Base-by-base conservation (phyloP, 2,329 filamentous ascomycete species). In the Coniochaeta prunicola region DNA sequence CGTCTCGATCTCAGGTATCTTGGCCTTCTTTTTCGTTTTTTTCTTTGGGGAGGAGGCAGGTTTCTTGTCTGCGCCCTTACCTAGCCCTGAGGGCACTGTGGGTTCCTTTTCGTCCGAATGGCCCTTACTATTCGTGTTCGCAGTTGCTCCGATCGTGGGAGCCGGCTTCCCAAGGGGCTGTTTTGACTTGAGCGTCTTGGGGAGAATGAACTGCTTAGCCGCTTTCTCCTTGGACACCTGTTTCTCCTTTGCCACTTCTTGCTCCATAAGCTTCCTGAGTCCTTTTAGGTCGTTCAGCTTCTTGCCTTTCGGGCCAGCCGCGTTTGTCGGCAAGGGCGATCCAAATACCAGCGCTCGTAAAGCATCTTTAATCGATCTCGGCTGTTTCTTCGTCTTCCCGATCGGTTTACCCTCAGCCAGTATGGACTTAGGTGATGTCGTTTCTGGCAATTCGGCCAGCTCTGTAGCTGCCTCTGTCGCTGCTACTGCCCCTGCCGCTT, bases 1-100 rank as follows among this genome's bases (percentile, higher is more conserved):
- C 28, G 54, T 66, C 54, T 61, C 56, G 59, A 71, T 66, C 21
- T 57, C 45, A 34, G n/a, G 42, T 34, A 19, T 57, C 33, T 45
- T 34, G 26, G 15, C 26, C 45, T 57, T 60, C 53, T 59, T 61
- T 42, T 34, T 60, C 34, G 34, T 24, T 17, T 60, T 63, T 17
- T 57, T 58, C 38, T 55, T 31, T 5, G 33, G 28, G 17, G 36
- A 13, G n/a, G 40, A 38, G 40, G 53, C 28, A 28, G 48, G 26
- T n/a, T 57, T 40, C 26, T 58, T 57, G 42, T 57, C 36, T 24
- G 40, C 40, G 10, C 19, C 19, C 40, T 45, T 26, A 10, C 19
- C 21, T 21, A 21, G 17, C 21, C 7, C 24, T 5, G 21, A 10
- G 13, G 40, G 10, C 8, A 21, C 12, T 45, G 21, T 3, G 26